These are phyloP conservation scores for Phialemoniopsis sp. DNA, from an alignment of 2,329 filamentous ascomycete genomes.

Conservation along the genomic window DNA sequence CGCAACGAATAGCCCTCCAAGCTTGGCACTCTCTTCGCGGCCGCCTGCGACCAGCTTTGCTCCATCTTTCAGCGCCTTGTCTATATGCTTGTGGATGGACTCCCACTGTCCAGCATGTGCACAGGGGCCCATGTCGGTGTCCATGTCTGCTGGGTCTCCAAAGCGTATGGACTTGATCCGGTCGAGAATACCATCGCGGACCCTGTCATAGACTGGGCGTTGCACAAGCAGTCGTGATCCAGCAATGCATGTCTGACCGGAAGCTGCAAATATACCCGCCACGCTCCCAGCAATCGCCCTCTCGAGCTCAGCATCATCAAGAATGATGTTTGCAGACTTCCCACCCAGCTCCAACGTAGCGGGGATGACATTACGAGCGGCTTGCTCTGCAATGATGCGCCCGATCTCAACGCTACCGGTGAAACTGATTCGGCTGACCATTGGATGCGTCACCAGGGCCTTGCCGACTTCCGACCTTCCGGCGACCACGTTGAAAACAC, in stretches of 20 bases:
- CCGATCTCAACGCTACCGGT: slow-evolving; percentile 26
- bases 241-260: slow-evolving; percentile 27
- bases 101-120: too few relatives aligned
- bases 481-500: slow-evolving; percentile 25
- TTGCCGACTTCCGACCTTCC: slow-evolving; percentile 24
- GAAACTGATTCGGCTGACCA: slow-evolving; percentile 23
- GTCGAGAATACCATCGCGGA: slow-evolving; percentile 13
- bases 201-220: slow-evolving; percentile 36
- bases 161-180: too few relatives aligned
- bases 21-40: slow-evolving; percentile 14
- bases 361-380: slow-evolving; percentile 19
- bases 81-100: slow-evolving; percentile 16
- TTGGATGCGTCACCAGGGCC: slow-evolving; percentile 17
- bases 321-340: slow-evolving; percentile 48
- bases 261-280: slow-evolving; percentile 34
- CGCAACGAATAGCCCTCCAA: slow-evolving; percentile 18
- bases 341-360: slow-evolving; percentile 33
- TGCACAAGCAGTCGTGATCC: slow-evolving; percentile 48
- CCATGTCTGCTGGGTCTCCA: too few relatives aligned
- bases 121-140: too few relatives aligned
- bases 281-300: too few relatives aligned
- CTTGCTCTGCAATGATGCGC: slow-evolving; percentile 21
- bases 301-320: slow-evolving; percentile 46
- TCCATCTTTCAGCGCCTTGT: too few relatives aligned
- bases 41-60: too few relatives aligned